Conservation (phyloP, 108 stramenopile species). For the Fragilaria radians region DNA sequence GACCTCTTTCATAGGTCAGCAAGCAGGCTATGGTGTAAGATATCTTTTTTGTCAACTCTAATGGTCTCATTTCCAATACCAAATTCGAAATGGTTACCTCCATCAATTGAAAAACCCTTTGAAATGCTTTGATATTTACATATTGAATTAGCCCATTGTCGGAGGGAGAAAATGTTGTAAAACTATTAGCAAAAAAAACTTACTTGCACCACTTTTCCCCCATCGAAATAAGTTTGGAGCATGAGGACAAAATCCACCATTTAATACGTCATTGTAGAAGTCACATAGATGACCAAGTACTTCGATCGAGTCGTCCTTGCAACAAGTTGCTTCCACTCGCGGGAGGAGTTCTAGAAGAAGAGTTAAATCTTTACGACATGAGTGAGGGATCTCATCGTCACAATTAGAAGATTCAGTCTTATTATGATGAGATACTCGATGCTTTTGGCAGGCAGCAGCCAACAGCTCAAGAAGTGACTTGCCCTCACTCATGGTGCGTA, state of each 20-base stretch:
- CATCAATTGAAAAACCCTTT: background rate
- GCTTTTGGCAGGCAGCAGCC: background rate
- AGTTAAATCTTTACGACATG: background rate
- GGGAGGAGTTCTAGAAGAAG: background rate
- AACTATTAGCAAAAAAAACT: background rate
- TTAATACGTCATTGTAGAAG: constrained; percentile 52
- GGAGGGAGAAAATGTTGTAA: too few relatives aligned
- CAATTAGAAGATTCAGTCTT: background rate
- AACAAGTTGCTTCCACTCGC: background rate
- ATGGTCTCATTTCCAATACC: background rate
- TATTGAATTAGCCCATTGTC: too few relatives aligned
- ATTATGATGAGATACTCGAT: background rate
- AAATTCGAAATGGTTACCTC: background rate
- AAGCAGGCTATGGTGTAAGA: background rate
- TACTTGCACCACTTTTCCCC: constrained; percentile 7
- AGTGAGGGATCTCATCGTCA: background rate
- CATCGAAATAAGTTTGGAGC: constrained; percentile 34
- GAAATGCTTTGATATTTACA: too few relatives aligned
- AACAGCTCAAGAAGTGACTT: background rate
- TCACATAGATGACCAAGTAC: constrained; percentile 37
- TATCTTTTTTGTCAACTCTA: background rate
- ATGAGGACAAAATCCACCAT: constrained; percentile 61
- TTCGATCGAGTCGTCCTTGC: background rate
- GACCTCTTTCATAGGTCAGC: background rate
- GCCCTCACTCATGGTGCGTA: background rate